Base-by-base conservation (phyloP, 1,284 basidiomycete species). In the Papiliotrema terrestris region DNA sequence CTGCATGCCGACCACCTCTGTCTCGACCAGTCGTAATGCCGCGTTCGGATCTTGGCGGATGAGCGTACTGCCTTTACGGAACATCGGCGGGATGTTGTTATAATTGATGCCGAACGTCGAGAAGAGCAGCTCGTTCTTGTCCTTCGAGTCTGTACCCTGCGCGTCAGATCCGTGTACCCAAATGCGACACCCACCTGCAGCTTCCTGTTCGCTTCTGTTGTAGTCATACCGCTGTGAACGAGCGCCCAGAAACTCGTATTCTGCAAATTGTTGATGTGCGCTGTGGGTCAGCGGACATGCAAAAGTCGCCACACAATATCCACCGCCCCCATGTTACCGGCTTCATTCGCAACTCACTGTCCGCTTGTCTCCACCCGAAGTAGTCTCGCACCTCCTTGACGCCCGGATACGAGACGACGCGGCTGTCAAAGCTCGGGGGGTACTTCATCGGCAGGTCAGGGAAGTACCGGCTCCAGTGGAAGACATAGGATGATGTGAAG, bases 221-320 rank as follows among this genome's bases (percentile, higher is more conserved):
- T 86, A 0, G 84, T 86, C 69, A 87, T 78, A 0, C 86, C 87
- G 8, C 86, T 89, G 42, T 89, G 84, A 0, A 98, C 85, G 9
- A 98, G 81, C 0, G 93, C 88, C 96, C 95, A 98, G 73, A 98
- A 98, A 0, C 81, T 80, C 0, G 96, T 98, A 68, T 98, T 98
- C 80, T 98, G 95, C 22, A 98, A 79, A 71, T 98, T 98, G 75
- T 98, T 98, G 74, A 98, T 90, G 73, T 98, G 96, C 0, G 96
- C 93, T 96, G 20, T 20, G 17, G n/a, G 45, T 56, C 42, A 59
- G 51, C 37, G 19, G 2, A 32, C 29, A 32, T 6, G 11, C 11
- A 5, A 32, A 11, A 23, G 15, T n/a, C n/a, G n/a, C n/a, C n/a
- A n/a, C n/a, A n/a, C n/a, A n/a, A n/a, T n/a, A n/a, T n/a, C n/a